Base-by-base conservation (phyloP, 139 green algal genomes). In the Chlamydomonas applanata region DNA sequence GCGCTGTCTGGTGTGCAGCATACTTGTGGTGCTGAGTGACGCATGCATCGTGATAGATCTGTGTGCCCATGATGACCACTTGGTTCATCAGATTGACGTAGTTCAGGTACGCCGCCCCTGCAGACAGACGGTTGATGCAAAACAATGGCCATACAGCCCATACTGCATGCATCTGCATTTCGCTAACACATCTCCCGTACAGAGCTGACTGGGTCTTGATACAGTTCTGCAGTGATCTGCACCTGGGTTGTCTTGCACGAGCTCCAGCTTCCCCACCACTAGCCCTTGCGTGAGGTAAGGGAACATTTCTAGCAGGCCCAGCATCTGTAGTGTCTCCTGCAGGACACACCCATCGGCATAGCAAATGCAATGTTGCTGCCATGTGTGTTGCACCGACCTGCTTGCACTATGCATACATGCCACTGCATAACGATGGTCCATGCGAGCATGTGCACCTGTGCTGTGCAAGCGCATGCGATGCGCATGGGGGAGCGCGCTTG, bases 1-100 rank as follows among this genome's bases (percentile, higher is more conserved):
- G 79, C 7, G 86, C 86, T 16, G 87, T 76, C 56, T 91, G 86
- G 76, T 91, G 86, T 19, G 86, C 86, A 2, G 76, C 45, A 72
- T 91, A 91, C 60, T 91, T 91, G 79, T 91, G 86, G 73, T 91
- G 83, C 57, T 82, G 72, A 20, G 83, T 79, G n/a, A 79, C 73
- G 44, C 78, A 82, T 2, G 86, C 83, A 45, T 91, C 86, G 52
- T 91, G 81, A 76, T 89, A 87, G 24, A 91, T 78, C 83, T 91
- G 86, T 34, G 83, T 89, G 75, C 78, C 79, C 83, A 91, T 86
- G 76, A 89, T 88, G 17, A 91, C 81, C 25, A 85, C 74, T 63
- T 90, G 86, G 70, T 90, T 90, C 20, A 90, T 61, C 36, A 84
- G 53, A 33, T 52, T 80, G 4, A 89, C 60, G 40, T 89, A 90